A percentile compares a stretch with the other conserved stretches of the same genome.
Conservation (phyloP, 495 filamentous ascomycete genomes). For the Penicillium ucsense region DNA sequence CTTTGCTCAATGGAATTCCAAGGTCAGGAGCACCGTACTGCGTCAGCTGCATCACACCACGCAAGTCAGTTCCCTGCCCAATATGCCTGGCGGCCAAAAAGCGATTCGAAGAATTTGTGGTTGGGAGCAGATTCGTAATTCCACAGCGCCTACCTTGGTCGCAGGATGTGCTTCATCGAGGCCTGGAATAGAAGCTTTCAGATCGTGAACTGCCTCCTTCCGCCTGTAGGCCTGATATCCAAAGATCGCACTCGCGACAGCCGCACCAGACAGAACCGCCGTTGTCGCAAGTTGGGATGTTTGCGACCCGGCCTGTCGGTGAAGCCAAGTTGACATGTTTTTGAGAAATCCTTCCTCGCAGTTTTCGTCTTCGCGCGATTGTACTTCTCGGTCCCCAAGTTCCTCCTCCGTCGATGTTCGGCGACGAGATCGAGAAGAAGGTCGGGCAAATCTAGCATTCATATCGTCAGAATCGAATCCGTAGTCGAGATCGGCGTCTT, state of each 20-base stretch:
- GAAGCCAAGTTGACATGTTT: conserved; percentile 49
- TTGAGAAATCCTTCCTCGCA: conserved; percentile 11
- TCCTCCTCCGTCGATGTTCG: conserved; percentile 1
- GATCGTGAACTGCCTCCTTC: conserved; percentile 49
- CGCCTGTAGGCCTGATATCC: conserved; percentile 59
- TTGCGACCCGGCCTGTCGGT: conserved; percentile 42
- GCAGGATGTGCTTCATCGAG: conserved; percentile 37
- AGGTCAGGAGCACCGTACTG: conserved; percentile 60
- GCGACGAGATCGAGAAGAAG: conserved; percentile 6
- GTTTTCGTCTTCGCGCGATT: neutral
- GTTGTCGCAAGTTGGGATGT: conserved; percentile 63
- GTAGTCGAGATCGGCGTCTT: conserved; percentile 19
- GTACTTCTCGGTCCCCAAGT: conserved; percentile 1
- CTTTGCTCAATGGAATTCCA: conserved; percentile 46
- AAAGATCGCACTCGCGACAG: conserved; percentile 62
- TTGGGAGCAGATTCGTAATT: neutral
- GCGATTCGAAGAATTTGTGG: neutral
- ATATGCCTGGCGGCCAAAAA: neutral
- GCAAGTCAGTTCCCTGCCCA: neutral
- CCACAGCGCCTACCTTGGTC: conserved; percentile 19
- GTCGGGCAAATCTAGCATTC: conserved; percentile 14
- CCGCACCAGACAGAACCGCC: conserved; percentile 63
- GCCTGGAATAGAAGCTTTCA: conserved; percentile 65
- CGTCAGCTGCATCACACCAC: conserved; percentile 48
- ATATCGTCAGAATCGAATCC: conserved; percentile 25